Base-by-base conservation (phyloP, 73 alveolate genomes). In the Blepharisma japonicum region DNA sequence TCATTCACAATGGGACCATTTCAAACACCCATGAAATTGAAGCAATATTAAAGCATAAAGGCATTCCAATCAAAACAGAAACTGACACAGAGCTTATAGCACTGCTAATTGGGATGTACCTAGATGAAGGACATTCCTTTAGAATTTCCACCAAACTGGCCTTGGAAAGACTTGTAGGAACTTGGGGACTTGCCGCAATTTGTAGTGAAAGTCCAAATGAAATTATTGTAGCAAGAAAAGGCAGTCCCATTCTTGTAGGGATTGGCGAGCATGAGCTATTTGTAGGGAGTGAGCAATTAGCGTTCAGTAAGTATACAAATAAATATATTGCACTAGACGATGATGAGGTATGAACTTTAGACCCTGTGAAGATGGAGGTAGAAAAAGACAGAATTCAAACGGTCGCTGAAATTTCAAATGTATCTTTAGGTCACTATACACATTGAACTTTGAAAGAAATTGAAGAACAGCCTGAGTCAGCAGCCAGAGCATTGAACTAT, bases 1-100 rank as follows among this genome's bases (percentile, higher is more conserved):
- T 91, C 6, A 87, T 86, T 50, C 98, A 93, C 79, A 93, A 93
- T 81, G 98, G 98, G 11, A 80, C 95, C 53, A 77, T 93, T n/a
- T 91, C 90, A 25, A 93, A 93, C 82, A 90, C 81, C 83, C 71
- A 67, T 14, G 84, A 91, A 51, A 46, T 87, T 49, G 86, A 84
- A 71, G 90, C 49, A 8, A 89, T 83, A 51, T 68, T 93, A 7
- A 45, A 45, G 6, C 71, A 53, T 11, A 18, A 79, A 67, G 94
- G 93, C n/a, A 81, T 93, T 55, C 50, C 49, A 67, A 90, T 85
- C 49, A 48, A 55, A 20, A 77, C 92, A 7, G 89, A 91, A 56
- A 91, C 97, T 38, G 98, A 93, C 68, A 85, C 97, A 11, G 98
- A 93, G 71, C 86, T 93, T 18, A 91, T 93, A 38, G 97, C 97